phyloP scores from a whole-genome alignment of 1,139 yeast species.

The Diutina sp. region DNA sequence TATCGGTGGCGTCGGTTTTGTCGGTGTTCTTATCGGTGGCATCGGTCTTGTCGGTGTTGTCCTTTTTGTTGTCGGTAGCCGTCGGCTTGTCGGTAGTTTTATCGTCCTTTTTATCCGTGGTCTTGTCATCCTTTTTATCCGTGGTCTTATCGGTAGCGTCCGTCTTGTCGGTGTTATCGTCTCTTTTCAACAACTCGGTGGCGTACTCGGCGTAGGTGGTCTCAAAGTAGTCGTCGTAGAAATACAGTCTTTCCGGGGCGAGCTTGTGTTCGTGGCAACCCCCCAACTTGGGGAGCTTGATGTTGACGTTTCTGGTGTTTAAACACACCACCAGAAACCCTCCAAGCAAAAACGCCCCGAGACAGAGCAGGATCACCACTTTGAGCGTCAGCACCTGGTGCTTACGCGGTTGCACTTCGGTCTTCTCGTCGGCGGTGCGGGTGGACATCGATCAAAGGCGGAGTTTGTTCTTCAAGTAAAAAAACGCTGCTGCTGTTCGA shows the following conservation, averaged over 20 bases:
- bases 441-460: background rate
- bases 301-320: background rate
- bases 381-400: background rate
- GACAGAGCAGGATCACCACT: background rate
- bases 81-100: background rate
- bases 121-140: background rate
- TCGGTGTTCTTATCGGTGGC: background rate
- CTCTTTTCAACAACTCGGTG: background rate
- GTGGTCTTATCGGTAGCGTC: background rate
- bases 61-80: background rate
- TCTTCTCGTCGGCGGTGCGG: background rate
- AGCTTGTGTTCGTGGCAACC: background rate
- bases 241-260: background rate
- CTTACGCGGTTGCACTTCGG: background rate
- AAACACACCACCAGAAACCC: constrained; percentile 1
- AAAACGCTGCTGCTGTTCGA: no score
- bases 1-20: background rate
- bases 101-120: background rate
- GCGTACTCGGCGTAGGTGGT: background rate
- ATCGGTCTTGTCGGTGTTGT: background rate
- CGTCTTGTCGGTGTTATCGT: background rate
- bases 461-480: no score
- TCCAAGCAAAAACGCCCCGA: background rate
- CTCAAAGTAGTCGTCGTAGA: constrained; percentile 1
- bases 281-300: background rate